Evolutionary conservation across 1,284 basidiomycete genomes (phyloP).

Genomic region (Cryptococcus jaspeensis): DNA sequence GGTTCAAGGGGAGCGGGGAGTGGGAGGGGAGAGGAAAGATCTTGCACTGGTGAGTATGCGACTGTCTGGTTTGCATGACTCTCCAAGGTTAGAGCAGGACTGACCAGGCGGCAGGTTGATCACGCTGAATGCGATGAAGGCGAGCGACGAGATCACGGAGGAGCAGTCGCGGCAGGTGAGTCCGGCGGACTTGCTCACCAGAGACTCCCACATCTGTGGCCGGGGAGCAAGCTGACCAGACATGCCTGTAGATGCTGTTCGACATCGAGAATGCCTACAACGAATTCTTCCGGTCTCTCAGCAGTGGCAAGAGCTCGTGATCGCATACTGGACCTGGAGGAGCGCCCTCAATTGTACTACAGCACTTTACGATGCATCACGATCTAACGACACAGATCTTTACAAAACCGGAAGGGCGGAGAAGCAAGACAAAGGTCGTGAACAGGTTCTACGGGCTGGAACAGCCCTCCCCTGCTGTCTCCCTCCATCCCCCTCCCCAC

Average conservation of each 20-base stretch:
- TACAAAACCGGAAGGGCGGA: too few relatives aligned
- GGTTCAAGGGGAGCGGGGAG: conserved; percentile 87
- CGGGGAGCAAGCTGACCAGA: not conserved
- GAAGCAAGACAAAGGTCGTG: not conserved
- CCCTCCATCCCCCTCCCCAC: not conserved
- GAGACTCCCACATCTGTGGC: too few relatives aligned
- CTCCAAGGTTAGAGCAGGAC: not conserved
- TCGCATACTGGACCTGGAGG: not conserved
- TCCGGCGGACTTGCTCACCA: conserved; percentile 4
- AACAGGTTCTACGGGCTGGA: conserved; percentile 11
- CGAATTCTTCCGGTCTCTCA: conserved; percentile 86
- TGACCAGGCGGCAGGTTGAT: conserved; percentile 69
- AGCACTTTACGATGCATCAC: not conserved
- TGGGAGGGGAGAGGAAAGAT: conserved; percentile 93
- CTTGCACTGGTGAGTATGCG: conserved; percentile 73
- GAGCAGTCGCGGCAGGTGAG: conserved; percentile 88
- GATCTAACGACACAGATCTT: not conserved
- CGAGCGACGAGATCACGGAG: conserved; percentile 92
- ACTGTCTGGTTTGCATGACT: not conserved
- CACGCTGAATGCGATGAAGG: conserved; percentile 93
- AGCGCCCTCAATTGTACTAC: not conserved
- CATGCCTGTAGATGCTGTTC: conserved; percentile 71
- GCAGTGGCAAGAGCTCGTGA: conserved; percentile 20
- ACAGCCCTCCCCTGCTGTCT: conserved; percentile 10
- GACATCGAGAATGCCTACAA: conserved; percentile 96